phyloP scores from a whole-genome alignment of 2,329 filamentous ascomycete species.

The Aspergillus puulaauensis region DNA sequence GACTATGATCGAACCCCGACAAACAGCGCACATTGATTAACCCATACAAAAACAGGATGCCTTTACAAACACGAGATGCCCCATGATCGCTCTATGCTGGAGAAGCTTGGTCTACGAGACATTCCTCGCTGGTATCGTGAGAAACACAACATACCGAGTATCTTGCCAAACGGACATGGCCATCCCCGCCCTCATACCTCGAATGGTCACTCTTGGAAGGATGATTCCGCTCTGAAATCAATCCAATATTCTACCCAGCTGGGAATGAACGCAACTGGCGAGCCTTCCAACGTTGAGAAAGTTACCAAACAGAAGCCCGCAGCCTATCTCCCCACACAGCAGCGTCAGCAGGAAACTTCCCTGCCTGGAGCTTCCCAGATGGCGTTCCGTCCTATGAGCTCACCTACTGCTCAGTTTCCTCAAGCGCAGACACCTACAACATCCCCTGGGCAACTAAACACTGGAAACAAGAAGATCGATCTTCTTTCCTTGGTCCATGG shows the following conservation, averaged over 20 bases:
- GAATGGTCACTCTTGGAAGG: conserved; percentile 14
- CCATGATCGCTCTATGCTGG: conserved; percentile 62
- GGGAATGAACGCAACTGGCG: conserved; percentile 9
- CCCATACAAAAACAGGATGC: conserved; percentile 56
- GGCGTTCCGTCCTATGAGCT: conserved; percentile 5
- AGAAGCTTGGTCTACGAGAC: conserved; percentile 64
- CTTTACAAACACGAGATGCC: conserved; percentile 93
- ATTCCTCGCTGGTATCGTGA: conserved; percentile 59
- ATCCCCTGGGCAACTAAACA: conserved; percentile 2
- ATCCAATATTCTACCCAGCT: conserved; percentile 21
- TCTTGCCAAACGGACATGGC: conserved; percentile 22
- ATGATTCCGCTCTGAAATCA: conserved; percentile 20
- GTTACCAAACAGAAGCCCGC: conserved; percentile 12
- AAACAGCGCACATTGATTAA: conserved; percentile 2
- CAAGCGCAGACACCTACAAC: conserved; percentile 17
- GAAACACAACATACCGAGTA: conserved; percentile 36
- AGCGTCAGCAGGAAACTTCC: conserved; percentile 5
- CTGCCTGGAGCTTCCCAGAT: conserved; percentile 10
- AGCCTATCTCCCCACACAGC: conserved; percentile 9
- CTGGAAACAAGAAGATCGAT: conserved; percentile 20
- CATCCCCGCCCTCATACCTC: conserved; percentile 15
- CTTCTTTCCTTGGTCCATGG: conserved; percentile 21
- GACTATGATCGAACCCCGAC: neutral
- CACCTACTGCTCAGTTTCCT: conserved; percentile 6
- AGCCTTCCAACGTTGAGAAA: conserved; percentile 14